A percentile compares a stretch with the other conserved stretches of the same genome.
Evolutionary conservation across 495 filamentous ascomycete species (phyloP).

Genomic region (Platismatia glauca): DNA sequence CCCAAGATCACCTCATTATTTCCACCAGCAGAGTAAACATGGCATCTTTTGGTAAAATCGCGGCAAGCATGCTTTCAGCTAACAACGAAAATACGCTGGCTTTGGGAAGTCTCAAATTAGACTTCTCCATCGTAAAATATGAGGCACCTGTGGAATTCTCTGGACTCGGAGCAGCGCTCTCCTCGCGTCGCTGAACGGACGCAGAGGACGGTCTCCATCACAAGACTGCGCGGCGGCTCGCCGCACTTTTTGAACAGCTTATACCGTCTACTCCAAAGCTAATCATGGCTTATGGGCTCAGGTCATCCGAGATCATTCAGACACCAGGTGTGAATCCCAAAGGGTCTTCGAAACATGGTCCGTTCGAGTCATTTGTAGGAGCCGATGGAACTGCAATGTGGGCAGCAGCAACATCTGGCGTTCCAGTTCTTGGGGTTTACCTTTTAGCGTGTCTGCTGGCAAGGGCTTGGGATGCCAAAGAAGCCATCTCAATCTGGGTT

Average conservation of each 20-base stretch:
- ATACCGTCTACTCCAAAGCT: constrained; percentile 29
- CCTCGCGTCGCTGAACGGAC: constrained; percentile 18
- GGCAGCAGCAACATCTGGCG: constrained; percentile 36
- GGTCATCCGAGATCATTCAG: constrained; percentile 31
- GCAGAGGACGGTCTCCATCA: constrained; percentile 27
- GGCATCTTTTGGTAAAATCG: constrained; percentile 12
- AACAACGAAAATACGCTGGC: constrained; percentile 19
- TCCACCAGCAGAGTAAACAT: neutral
- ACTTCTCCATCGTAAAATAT: constrained; percentile 28
- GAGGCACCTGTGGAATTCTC: constrained; percentile 27
- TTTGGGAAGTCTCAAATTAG: constrained; percentile 27
- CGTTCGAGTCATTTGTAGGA: constrained; percentile 19
- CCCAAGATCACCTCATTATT: neutral
- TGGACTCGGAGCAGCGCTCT: constrained; percentile 23
- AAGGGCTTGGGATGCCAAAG: constrained; percentile 23
- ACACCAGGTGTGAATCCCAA: constrained; percentile 17
- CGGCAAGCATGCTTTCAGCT: constrained; percentile 10
- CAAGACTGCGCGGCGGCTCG: constrained; percentile 26
- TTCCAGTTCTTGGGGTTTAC: constrained; percentile 27
- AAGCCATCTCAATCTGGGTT: constrained; percentile 33
- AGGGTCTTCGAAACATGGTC: constrained; percentile 9
- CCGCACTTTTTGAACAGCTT: constrained; percentile 27
- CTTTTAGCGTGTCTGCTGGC: constrained; percentile 37
- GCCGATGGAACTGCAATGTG: constrained; percentile 33
- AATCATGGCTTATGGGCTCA: constrained; percentile 31